These are phyloP conservation scores for Paspalum vaginatum DNA, from an alignment of 176 grass and related monocot species.

Conservation along the genomic window DNA sequence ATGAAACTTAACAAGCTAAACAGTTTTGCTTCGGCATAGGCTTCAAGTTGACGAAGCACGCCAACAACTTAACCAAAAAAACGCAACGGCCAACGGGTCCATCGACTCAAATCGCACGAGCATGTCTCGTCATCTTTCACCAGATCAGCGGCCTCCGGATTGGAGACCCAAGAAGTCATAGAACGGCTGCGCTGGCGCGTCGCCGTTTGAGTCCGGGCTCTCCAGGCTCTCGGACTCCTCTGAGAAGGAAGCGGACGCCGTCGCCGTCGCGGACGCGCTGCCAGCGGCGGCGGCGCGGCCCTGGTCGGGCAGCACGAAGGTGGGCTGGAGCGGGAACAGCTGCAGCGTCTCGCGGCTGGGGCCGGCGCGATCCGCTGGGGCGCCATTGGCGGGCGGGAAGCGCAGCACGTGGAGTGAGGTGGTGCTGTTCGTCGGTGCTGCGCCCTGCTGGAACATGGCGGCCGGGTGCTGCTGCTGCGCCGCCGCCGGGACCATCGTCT, in stretches of 20 bases:
- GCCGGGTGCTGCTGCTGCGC: neutral
- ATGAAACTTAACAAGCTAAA: neutral
- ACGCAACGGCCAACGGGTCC: constrained; percentile 9
- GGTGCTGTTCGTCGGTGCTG: neutral
- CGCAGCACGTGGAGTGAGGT: neutral
- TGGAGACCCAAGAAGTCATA: constrained; percentile 53
- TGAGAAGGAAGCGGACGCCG: constrained; percentile 18
- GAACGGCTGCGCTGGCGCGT: constrained; percentile 26
- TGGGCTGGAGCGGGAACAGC: constrained; percentile 62
- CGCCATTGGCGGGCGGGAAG: neutral
- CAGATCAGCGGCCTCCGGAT: constrained; percentile 22
- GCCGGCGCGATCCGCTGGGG: neutral
- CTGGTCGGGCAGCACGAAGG: constrained; percentile 33
- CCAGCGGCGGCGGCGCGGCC: neutral
- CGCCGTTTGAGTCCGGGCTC: neutral
- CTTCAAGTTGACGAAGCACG: constrained; percentile 36
- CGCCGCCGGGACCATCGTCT: neutral
- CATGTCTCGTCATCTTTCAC: neutral
- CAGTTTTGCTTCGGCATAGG: neutral
- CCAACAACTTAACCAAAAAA: neutral
- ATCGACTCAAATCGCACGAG: neutral
- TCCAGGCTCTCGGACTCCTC: neutral
- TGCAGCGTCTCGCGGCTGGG: constrained; percentile 43
- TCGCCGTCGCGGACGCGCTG: neutral
- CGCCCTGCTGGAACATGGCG: constrained; percentile 11